A percentile compares a stretch with the other conserved stretches of the same genome.
phyloP scores from a whole-genome alignment of 176 grass and related monocot species.

The Avena atlantica region DNA sequence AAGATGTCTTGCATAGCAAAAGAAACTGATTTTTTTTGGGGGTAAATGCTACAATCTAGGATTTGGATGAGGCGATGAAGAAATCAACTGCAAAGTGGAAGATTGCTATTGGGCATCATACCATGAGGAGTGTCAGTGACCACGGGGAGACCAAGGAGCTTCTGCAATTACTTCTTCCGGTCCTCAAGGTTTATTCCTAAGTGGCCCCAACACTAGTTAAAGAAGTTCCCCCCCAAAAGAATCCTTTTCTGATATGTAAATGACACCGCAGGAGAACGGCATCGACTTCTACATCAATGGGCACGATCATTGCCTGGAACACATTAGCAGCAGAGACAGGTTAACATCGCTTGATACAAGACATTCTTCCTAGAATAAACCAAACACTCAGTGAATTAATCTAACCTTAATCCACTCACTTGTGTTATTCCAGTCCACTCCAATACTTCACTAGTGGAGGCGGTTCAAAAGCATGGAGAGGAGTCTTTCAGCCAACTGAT shows the following conservation, averaged over 20 bases:
- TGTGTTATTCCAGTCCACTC: slow-evolving; percentile 56
- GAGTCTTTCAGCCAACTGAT: slow-evolving; percentile 60
- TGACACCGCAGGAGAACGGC: slow-evolving; percentile 43
- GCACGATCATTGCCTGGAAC: slow-evolving; percentile 93
- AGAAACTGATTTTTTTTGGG: not conserved
- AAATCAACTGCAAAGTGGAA: slow-evolving; percentile 83
- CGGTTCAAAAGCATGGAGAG: slow-evolving; percentile 87
- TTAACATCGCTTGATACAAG: slow-evolving; percentile 25
- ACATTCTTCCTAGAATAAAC: not conserved
- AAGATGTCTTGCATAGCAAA: not conserved
- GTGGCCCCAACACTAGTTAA: not conserved
- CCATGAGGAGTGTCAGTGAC: slow-evolving; percentile 78
- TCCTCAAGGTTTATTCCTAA: slow-evolving; percentile 65
- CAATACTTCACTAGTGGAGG: slow-evolving; percentile 93
- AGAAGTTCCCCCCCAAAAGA: not conserved
- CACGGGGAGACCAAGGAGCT: slow-evolving; percentile 88
- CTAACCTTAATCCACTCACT: slow-evolving; percentile 24
- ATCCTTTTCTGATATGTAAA: not conserved
- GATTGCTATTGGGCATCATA: slow-evolving; percentile 85
- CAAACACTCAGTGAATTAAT: not conserved
- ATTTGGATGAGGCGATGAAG: slow-evolving; percentile 74
- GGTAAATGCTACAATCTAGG: slow-evolving; percentile 43
- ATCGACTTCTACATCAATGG: slow-evolving; percentile 86
- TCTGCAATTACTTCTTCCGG: slow-evolving; percentile 69
- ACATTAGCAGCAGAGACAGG: slow-evolving; percentile 91